Evolutionary conservation across 1,284 basidiomycete species (phyloP).

Genomic region (Prillingera fragicola): DNA sequence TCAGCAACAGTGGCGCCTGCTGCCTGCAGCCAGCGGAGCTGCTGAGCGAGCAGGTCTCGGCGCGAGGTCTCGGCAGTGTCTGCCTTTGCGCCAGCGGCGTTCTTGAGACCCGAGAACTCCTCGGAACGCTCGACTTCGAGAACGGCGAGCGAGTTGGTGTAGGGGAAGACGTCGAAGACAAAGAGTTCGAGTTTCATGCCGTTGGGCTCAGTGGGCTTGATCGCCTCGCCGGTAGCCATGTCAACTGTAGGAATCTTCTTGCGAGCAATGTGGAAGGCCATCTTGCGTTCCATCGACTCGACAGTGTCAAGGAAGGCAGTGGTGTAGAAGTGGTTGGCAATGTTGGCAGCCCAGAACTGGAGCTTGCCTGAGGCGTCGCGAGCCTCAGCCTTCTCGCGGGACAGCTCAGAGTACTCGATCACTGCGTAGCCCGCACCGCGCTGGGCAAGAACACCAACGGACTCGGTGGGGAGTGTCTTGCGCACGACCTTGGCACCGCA

Average conservation of each 20-base stretch:
- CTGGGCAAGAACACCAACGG: slow-evolving; percentile 88
- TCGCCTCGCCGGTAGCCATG: slow-evolving; percentile 56
- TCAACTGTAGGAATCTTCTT: slow-evolving; percentile 93
- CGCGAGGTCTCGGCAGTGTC: slow-evolving; percentile 89
- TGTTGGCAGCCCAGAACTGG: slow-evolving; percentile 90
- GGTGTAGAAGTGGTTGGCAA: slow-evolving; percentile 98
- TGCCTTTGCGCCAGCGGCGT: slow-evolving; percentile 88
- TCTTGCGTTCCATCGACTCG: slow-evolving; percentile 75
- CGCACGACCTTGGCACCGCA: slow-evolving; percentile 96
- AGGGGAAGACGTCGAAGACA: slow-evolving; percentile 98
- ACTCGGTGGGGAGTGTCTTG: slow-evolving; percentile 79
- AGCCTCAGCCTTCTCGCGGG: slow-evolving; percentile 73
- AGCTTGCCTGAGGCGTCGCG: slow-evolving; percentile 69
- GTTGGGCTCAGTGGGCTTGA: slow-evolving; percentile 86
- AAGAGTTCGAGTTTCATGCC: slow-evolving; percentile 99
- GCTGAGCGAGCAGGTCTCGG: slow-evolving; percentile 84
- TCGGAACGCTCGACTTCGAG: slow-evolving; percentile 82
- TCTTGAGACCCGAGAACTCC: slow-evolving; percentile 97
- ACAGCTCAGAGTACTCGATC: slow-evolving; percentile 97
- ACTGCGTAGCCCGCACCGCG: slow-evolving; percentile 79
- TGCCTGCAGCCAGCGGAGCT: slow-evolving; percentile 71
- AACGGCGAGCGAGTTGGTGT: slow-evolving; percentile 74
- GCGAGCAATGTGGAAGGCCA: slow-evolving; percentile 95
- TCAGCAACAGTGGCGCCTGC: slow-evolving; percentile 66
- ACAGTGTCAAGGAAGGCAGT: slow-evolving; percentile 74